phyloP scores from a whole-genome alignment of 768 basidiomycete genomes.

The Tylopilus subfusipes region DNA sequence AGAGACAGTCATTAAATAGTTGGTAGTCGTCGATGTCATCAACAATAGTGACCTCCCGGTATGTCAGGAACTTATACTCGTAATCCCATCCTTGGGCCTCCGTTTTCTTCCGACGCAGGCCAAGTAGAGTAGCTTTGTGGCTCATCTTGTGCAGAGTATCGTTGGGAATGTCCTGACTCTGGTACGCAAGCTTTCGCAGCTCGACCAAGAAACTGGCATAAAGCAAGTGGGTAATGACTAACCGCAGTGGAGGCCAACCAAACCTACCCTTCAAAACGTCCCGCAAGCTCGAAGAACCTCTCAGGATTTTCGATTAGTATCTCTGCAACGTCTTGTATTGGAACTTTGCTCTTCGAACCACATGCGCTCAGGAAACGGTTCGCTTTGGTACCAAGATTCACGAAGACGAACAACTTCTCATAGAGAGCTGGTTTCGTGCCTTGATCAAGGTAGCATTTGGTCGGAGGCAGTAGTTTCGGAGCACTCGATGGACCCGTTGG shows the following conservation, averaged over 20 bases:
- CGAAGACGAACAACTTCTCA: constrained; percentile 74
- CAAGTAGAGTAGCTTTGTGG: constrained; percentile 63
- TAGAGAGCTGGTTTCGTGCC: constrained; percentile 53
- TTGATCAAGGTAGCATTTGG: constrained; percentile 59
- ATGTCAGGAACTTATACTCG: constrained; percentile 60
- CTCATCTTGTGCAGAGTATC: constrained; percentile 55
- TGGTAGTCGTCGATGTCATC: constrained; percentile 78
- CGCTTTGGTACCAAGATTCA: constrained; percentile 76
- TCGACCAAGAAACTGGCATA: constrained; percentile 68
- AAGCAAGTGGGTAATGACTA: background rate
- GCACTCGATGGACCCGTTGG: constrained; percentile 41
- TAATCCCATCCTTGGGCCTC: constrained; percentile 61
- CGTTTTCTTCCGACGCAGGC: constrained; percentile 50
- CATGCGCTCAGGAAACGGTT: constrained; percentile 79
- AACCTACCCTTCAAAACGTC: constrained; percentile 58
- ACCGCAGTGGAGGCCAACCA: background rate
- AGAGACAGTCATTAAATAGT: constrained; percentile 67
- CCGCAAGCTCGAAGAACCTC: constrained; percentile 63
- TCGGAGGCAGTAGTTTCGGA: constrained; percentile 46
- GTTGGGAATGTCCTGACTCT: constrained; percentile 47
- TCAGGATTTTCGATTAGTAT: constrained; percentile 62
- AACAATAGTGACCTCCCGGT: constrained; percentile 67
- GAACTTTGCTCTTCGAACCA: constrained; percentile 80
- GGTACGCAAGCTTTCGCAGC: constrained; percentile 75
- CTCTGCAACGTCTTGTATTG: constrained; percentile 68